phyloP scores from a whole-genome alignment of 257 asterid genomes.

The Solanum chmielewskii region DNA sequence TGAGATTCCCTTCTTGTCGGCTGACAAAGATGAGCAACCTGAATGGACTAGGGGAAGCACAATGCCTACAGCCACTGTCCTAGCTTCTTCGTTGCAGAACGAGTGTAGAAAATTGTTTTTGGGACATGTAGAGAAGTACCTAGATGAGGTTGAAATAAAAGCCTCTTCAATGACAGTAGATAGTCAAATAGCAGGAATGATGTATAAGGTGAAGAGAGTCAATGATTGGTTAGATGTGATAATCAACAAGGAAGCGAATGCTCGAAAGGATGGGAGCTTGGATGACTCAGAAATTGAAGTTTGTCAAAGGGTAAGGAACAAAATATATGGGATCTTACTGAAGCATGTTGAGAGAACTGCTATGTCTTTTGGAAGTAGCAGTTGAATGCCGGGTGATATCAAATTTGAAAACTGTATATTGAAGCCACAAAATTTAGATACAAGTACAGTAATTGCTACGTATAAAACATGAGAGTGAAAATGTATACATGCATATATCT shows the following conservation, averaged over 20 bases:
- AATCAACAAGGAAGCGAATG: slow-evolving; percentile 18
- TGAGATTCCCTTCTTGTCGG: slow-evolving; percentile 15
- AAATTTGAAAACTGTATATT: neutral
- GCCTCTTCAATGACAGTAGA: slow-evolving; percentile 14
- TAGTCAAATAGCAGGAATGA: slow-evolving; percentile 28
- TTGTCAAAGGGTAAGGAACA: slow-evolving; percentile 43
- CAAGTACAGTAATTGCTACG: neutral
- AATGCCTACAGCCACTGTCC: slow-evolving; percentile 15
- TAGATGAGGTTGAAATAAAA: slow-evolving; percentile 47
- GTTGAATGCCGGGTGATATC: neutral
- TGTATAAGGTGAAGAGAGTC: slow-evolving; percentile 55
- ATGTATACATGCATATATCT: neutral
- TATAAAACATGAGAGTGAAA: neutral
- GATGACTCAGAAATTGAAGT: slow-evolving; percentile 33
- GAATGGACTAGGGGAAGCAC: slow-evolving; percentile 36
- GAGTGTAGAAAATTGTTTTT: slow-evolving; percentile 43
- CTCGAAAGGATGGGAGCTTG: slow-evolving; percentile 1
- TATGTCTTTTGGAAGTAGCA: slow-evolving; percentile 23
- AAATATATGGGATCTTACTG: slow-evolving; percentile 50
- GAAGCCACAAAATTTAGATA: neutral
- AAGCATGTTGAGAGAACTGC: slow-evolving; percentile 60
- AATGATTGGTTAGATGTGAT: slow-evolving; percentile 50
- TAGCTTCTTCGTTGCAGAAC: slow-evolving; percentile 36
- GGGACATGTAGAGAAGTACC: slow-evolving; percentile 37
- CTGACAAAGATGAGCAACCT: slow-evolving; percentile 24